Conservation (phyloP, 768 basidiomycete genomes). For the Termitomyces sp. region DNA sequence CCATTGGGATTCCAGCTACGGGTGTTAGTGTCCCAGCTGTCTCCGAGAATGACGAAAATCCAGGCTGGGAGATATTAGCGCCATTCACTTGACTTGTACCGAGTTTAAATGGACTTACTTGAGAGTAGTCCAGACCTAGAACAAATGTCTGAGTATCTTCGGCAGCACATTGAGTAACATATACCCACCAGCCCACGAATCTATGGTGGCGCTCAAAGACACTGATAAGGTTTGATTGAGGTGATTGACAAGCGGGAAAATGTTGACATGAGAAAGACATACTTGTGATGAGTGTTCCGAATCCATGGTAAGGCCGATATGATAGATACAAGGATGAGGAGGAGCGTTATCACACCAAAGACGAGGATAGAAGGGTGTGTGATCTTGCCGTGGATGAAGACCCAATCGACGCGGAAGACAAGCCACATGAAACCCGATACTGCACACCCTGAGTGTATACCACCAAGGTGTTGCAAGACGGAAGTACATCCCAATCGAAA, state of each 20-base stretch:
- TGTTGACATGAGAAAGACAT: slow-evolving; percentile 1
- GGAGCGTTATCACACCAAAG: slow-evolving; percentile 54
- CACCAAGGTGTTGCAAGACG: slow-evolving; percentile 71
- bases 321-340: slow-evolving; percentile 57
- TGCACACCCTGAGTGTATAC: slow-evolving; percentile 82
- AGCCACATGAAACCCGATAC: slow-evolving; percentile 72
- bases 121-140: slow-evolving; percentile 42
- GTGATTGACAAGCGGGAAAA: background rate
- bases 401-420: slow-evolving; percentile 50
- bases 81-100: background rate
- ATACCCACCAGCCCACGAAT: slow-evolving; percentile 69
- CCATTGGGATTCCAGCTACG: slow-evolving; percentile 58
- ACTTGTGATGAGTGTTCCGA: slow-evolving; percentile 81
- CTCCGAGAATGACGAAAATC: slow-evolving; percentile 66
- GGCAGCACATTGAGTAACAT: background rate
- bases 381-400: slow-evolving; percentile 42
- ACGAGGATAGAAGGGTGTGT: slow-evolving; percentile 53
- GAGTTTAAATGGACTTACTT: slow-evolving; percentile 34
- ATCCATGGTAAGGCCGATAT: slow-evolving; percentile 74
- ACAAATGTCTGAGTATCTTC: slow-evolving; percentile 1
- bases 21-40: slow-evolving; percentile 53
- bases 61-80: slow-evolving; percentile 32
- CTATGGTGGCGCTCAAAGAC: slow-evolving; percentile 81
- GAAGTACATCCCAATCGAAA: slow-evolving; percentile 72
- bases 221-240: slow-evolving; percentile 24